These are phyloP conservation scores for Colletotrichum abscissum DNA, from an alignment of 2,329 filamentous ascomycete genomes.

Conservation along the genomic window DNA sequence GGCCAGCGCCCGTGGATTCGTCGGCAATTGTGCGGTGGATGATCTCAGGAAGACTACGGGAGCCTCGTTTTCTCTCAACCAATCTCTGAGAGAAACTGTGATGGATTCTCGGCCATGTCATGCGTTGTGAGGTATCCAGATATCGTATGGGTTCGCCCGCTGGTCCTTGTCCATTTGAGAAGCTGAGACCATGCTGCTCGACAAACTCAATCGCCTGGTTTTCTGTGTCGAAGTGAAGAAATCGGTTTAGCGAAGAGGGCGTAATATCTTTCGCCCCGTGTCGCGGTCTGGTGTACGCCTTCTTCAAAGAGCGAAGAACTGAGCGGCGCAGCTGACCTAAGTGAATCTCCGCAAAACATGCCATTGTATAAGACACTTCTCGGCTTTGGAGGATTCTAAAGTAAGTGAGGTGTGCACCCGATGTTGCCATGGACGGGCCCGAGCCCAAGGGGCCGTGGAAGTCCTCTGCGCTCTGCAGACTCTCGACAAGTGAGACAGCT, in stretches of 20 bases:
- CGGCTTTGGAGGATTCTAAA: conserved; percentile 69
- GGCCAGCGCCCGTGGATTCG: conserved; percentile 38
- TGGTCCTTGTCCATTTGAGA: conserved; percentile 51
- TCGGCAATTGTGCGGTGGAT: conserved; percentile 68
- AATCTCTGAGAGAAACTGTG: conserved; percentile 67
- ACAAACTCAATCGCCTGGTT: conserved; percentile 75
- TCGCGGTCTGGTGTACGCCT: conserved; percentile 66
- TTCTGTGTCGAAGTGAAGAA: conserved; percentile 75
- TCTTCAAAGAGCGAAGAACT: conserved; percentile 66
- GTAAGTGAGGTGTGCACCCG: conserved; percentile 63
- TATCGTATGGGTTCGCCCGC: conserved; percentile 49
- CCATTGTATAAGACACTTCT: conserved; percentile 75
- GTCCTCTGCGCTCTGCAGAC: conserved; percentile 68
- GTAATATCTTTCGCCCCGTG: conserved; percentile 71
- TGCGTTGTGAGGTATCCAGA: conserved; percentile 53
- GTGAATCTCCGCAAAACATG: conserved; percentile 76
- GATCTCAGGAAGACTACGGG: conserved; percentile 61
- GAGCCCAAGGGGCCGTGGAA: conserved; percentile 68
- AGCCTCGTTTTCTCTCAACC: conserved; percentile 70
- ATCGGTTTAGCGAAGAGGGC: conserved; percentile 63
- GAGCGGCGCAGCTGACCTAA: conserved; percentile 70
- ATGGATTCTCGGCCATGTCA: conserved; percentile 61
- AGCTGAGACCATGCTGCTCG: conserved; percentile 66
- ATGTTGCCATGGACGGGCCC: conserved; percentile 58
- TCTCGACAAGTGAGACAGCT: conserved; percentile 69